These are phyloP conservation scores for Litchi chinensis DNA, from an alignment of 345 rosid species.

Conservation along the genomic window DNA sequence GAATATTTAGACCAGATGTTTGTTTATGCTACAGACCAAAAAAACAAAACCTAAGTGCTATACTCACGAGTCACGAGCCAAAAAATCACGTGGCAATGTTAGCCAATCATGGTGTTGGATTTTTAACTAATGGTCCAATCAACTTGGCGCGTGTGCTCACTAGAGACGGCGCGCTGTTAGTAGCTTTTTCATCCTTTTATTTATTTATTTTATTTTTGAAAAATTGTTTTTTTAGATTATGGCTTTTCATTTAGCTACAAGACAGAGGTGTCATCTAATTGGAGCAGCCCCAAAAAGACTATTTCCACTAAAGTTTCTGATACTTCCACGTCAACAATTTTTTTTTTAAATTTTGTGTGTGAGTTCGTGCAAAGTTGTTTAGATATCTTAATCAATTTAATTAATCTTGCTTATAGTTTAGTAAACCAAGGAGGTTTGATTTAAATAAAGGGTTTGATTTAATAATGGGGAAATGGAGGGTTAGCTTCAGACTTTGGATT, in stretches of 20 bases:
- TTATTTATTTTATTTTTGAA: neutral
- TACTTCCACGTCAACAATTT: slow-evolving; percentile 20
- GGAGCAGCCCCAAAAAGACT: neutral
- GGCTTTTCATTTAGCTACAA: slow-evolving; percentile 16
- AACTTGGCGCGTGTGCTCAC: neutral
- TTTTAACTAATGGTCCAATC: neutral
- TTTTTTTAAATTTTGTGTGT: neutral
- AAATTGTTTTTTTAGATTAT: too few relatives aligned
- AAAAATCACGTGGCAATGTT: neutral
- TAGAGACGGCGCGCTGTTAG: too few relatives aligned
- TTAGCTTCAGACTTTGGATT: slow-evolving; percentile 7
- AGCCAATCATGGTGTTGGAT: slow-evolving; percentile 21
- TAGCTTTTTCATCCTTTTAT: neutral
- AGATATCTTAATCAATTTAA: neutral
- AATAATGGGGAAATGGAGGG: slow-evolving; percentile 1
- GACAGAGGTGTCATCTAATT: neutral
- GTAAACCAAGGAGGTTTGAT: neutral
- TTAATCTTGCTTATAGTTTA: neutral
- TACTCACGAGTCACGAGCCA: slow-evolving; percentile 12
- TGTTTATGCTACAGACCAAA: neutral
- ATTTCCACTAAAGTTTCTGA: neutral
- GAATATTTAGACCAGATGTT: too few relatives aligned
- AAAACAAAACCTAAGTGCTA: neutral
- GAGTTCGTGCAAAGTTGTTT: slow-evolving; percentile 2
- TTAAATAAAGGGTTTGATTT: neutral